A percentile compares a stretch with the other conserved stretches of the same genome.
phyloP scores from a whole-genome alignment of 129 eudicot genomes.

The Artemisia annua region DNA sequence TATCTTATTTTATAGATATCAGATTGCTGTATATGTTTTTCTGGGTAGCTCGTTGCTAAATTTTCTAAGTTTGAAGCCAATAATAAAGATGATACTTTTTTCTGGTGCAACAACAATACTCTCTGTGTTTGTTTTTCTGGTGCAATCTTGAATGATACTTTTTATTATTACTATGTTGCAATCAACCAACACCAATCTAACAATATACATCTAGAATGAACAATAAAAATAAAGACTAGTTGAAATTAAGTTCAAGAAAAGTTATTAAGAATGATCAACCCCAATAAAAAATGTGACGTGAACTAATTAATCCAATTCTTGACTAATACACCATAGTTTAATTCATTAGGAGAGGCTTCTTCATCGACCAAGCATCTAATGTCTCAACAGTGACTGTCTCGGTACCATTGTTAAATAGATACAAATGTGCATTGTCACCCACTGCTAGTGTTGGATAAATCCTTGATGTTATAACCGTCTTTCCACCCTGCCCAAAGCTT shows the following conservation, averaged over 20 bases:
- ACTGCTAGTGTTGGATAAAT: slow-evolving; percentile 70
- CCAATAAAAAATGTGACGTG: neutral
- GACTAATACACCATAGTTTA: neutral
- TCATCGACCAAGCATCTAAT: slow-evolving; percentile 72
- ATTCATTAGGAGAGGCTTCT: slow-evolving; percentile 42
- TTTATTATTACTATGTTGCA: too few relatives aligned
- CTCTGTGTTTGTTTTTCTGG: too few relatives aligned
- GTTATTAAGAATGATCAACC: neutral
- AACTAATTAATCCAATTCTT: neutral
- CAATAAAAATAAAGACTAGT: neutral
- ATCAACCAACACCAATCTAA: too few relatives aligned
- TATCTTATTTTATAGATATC: too few relatives aligned
- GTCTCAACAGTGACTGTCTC: slow-evolving; percentile 38
- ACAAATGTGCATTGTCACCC: slow-evolving; percentile 39
- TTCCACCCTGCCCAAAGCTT: slow-evolving; percentile 75
- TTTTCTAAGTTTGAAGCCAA: too few relatives aligned
- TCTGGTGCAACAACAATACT: too few relatives aligned
- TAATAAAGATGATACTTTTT: too few relatives aligned
- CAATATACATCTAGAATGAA: slow-evolving; percentile 57
- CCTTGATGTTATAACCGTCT: slow-evolving; percentile 60
- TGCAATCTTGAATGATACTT: too few relatives aligned
- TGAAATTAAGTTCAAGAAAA: neutral
- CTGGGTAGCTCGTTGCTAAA: too few relatives aligned
- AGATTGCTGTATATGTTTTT: too few relatives aligned
- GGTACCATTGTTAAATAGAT: slow-evolving; percentile 68